Base-by-base conservation (phyloP, 345 rosid genomes). In the Odontarrhena argentea region DNA sequence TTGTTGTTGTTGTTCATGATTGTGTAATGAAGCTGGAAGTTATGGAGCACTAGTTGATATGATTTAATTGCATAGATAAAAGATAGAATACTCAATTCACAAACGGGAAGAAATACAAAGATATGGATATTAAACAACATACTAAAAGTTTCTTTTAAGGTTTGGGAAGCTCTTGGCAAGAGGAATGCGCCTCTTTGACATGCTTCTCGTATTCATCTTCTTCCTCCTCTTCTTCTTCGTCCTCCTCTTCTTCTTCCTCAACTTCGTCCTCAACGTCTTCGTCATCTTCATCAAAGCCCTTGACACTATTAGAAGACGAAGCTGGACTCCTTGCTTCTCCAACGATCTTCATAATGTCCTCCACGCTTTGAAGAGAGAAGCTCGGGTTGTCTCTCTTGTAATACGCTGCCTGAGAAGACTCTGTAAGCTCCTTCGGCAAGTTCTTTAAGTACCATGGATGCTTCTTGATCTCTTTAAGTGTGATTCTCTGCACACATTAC, bases 371-470 rank as follows among this genome's bases (percentile, higher is more conserved):
- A 61, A 72, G 77, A 46, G 89, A 88, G 68, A 73, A 94, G 77
- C 89, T 83, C 7, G 87, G 87, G 62, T 80, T 78, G 60, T 86
- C 95, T 67, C 91, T 83, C 76, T 74, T 86, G 77, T 87, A 86
- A 71, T 87, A 86, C 6, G 74, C 68, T n/a, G 89, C 87, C 77
- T 91, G 97, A 43, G 95, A 77, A 56, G 95, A 35, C 37, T 94
- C 99, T 3, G 78, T 79, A 47, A 91, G 86, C 77, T 94, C 99
- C 79, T 80, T 83, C 0, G 99, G 99, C 65, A 94, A 81, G 77
- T 88, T 94, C 91, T 91, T 91, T 61, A 94, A 63, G 79, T 85
- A 94, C 99, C 99, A 94, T 0, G 97, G 93, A 50, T 94, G 99
- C 28, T 60, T 84, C 77, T 87, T 91, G 54, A 94, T 87, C 74